phyloP scores from a whole-genome alignment of 805 yeast species.

The Saccharomycopsis amapae region DNA sequence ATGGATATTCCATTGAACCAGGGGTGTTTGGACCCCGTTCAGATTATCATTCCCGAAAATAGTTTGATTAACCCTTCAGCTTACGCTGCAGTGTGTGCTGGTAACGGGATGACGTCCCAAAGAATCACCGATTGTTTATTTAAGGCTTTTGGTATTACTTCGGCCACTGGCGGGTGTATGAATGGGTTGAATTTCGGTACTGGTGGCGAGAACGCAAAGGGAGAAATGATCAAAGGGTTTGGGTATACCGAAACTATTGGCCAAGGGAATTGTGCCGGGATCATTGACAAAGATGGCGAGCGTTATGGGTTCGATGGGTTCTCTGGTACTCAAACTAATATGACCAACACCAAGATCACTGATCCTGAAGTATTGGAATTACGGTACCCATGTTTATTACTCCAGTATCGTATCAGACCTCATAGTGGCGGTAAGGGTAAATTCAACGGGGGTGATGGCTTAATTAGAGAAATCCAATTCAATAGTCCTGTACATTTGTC shows the following conservation, averaged over 20 bases:
- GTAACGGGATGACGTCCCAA: constrained; percentile 92
- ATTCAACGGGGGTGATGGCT: constrained; percentile 79
- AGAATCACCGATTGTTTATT: constrained; percentile 84
- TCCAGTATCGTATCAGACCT: constrained; percentile 59
- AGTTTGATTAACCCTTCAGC: constrained; percentile 66
- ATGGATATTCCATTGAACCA: constrained; percentile 89
- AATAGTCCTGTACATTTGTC: constrained; percentile 65
- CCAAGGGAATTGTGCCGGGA: constrained; percentile 92
- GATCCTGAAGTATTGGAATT: constrained; percentile 86
- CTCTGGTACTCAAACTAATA: constrained; percentile 87
- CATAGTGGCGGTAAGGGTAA: constrained; percentile 82
- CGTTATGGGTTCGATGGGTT: constrained; percentile 70
- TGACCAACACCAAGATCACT: constrained; percentile 90
- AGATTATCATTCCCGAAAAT: constrained; percentile 54
- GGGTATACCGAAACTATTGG: constrained; percentile 94
- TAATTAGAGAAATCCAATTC: constrained; percentile 78
- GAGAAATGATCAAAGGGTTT: constrained; percentile 55
- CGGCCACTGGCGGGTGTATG: constrained; percentile 94
- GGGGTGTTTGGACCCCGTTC: constrained; percentile 80
- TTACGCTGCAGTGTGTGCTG: constrained; percentile 94
- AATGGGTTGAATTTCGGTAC: constrained; percentile 86
- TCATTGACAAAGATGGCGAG: constrained; percentile 60
- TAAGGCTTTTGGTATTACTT: constrained; percentile 81
- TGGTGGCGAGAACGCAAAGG: constrained; percentile 48
- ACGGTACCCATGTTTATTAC: constrained; percentile 75